phyloP scores from a whole-genome alignment of 306 rosid genomes.

The Coriaria nepalensis region DNA sequence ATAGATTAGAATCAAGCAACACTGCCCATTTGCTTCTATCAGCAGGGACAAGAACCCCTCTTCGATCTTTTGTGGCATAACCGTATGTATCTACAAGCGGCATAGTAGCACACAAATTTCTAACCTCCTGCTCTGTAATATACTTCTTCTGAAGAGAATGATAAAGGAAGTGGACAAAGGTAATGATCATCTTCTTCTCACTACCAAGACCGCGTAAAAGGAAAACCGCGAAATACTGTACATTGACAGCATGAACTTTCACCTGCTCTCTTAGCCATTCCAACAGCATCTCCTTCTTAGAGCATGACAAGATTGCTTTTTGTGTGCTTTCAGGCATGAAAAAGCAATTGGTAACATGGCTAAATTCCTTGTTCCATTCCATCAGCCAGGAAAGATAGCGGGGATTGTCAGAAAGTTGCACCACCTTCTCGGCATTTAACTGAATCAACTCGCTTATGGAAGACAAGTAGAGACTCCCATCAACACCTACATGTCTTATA shows the following conservation, averaged over 20 bases:
- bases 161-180: conserved; percentile 44
- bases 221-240: conserved; percentile 20
- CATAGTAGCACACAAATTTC: conserved; percentile 16
- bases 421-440: conserved; percentile 1
- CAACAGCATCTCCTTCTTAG: conserved; percentile 13
- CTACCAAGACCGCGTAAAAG: conserved; percentile 8
- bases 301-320: conserved; percentile 16
- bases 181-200: conserved; percentile 16
- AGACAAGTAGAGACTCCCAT: conserved; percentile 25
- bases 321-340: conserved; percentile 52
- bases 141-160: conserved; percentile 16
- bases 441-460: conserved; percentile 20
- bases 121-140: conserved; percentile 15
- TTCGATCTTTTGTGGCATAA: neutral
- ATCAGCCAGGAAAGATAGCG: conserved; percentile 37
- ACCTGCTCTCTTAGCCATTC: conserved; percentile 27
- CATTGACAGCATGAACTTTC: conserved; percentile 9
- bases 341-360: conserved; percentile 7
- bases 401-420: conserved; percentile 16
- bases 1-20: conserved; percentile 43
- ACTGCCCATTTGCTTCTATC: conserved; percentile 53
- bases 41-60: conserved; percentile 49
- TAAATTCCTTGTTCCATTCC: conserved; percentile 36
- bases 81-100: conserved; percentile 63
- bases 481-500: conserved; percentile 28